phyloP scores from a whole-genome alignment of 495 filamentous ascomycete genomes.

The Tirmania nivea region DNA sequence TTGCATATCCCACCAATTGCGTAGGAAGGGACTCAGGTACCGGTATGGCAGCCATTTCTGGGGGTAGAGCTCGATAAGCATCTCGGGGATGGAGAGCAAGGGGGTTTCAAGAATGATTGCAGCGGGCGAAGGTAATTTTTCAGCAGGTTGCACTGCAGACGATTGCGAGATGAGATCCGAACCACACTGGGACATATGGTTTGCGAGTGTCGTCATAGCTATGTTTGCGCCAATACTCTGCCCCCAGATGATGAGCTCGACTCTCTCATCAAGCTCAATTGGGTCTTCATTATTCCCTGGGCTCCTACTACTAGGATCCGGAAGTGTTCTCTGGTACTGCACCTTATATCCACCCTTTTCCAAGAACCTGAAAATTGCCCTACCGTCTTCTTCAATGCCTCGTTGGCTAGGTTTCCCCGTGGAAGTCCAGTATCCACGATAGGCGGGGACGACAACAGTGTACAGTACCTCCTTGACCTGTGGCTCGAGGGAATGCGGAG shows the following conservation, averaged over 20 bases:
- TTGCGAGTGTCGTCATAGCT: slow-evolving; percentile 32
- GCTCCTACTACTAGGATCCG: background rate
- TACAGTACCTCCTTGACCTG: background rate
- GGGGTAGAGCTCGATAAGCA: slow-evolving; percentile 55
- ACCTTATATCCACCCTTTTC: slow-evolving; percentile 21
- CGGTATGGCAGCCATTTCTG: slow-evolving; percentile 66
- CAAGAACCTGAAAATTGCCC: slow-evolving; percentile 29
- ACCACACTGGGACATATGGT: slow-evolving; percentile 20
- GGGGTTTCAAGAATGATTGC: slow-evolving; percentile 51
- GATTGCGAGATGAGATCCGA: background rate
- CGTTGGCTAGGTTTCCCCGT: slow-evolving; percentile 33
- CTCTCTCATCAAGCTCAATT: slow-evolving; percentile 24
- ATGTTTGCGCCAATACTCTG: slow-evolving; percentile 51
- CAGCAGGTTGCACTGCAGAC: slow-evolving; percentile 22
- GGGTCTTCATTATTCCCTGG: slow-evolving; percentile 7
- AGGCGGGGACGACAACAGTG: slow-evolving; percentile 15
- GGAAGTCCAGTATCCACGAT: slow-evolving; percentile 47
- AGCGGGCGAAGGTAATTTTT: background rate
- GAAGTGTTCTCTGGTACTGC: slow-evolving; percentile 21
- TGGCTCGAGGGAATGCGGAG: background rate
- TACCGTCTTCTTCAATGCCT: slow-evolving; percentile 42
- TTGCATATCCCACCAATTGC: slow-evolving; percentile 32
- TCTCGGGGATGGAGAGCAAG: slow-evolving; percentile 46
- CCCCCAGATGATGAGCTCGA: slow-evolving; percentile 37
- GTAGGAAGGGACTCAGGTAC: slow-evolving; percentile 33